Base-by-base conservation (phyloP, 108 stramenopile genomes). In the Stephanodiscus minutulus region DNA sequence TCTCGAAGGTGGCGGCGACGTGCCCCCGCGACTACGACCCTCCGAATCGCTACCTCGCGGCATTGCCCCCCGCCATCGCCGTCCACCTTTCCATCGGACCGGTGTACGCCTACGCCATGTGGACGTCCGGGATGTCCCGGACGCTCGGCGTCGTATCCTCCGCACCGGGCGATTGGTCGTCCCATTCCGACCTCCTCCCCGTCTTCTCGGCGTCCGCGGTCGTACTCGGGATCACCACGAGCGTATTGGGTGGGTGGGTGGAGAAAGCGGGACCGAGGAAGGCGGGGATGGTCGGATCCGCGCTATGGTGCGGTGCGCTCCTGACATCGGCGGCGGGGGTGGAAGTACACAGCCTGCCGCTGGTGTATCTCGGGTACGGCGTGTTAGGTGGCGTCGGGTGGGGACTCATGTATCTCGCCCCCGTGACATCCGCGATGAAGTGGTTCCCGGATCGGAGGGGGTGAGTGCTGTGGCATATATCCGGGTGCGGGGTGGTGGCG, bases 361-460 rank as follows among this genome's bases (percentile, higher is more conserved):
- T 96, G 61, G 70, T 96, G 20, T 94, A 94, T 75, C 27, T 66
- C 35, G 93, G 88, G 9, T 92, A 90, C 74, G 91, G 91, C 5
- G 37, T 83, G 12, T 37, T 96, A 43, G 95, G 82, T 9, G 92
- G 95, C 1, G 83, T 86, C 11, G 92, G 91, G 27, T 83, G 90
- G 86, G 94, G 91, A 0, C 61, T 94, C 17, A 80, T 88, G 67
- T 96, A 96, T 73, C 79, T 89, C 17, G 84, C 88, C 11, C 95
- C 95, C 0, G 88, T 93, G 21, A 86, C 88, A 18, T 59, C 87
- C 7, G 73, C 89, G 43, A 90, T 96, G 82, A 80, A 81, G 59
- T 94, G 92, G 75, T 92, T 96, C 64, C 95, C 95, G 5, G 95
- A 96, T 59, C 86, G 82, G 61, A 86, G 90, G 29, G 95, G 90